Base-by-base conservation (phyloP, 441 rosid species). In the Rhodomyrtus psidioides region DNA sequence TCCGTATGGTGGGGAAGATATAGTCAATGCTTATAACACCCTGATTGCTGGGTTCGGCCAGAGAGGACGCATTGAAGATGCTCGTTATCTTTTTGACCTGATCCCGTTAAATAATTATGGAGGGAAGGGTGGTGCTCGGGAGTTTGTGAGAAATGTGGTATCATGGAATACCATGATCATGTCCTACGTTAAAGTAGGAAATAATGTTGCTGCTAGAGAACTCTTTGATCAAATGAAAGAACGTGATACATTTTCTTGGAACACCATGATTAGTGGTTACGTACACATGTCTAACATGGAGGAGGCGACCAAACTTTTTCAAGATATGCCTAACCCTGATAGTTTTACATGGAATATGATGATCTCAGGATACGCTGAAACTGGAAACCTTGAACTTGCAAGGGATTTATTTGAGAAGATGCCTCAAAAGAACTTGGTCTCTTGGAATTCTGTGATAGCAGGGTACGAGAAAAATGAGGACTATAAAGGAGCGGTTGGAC, bases 151-250 rank as follows among this genome's bases (percentile, higher is more conserved):
- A 86, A 91, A 92, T 88, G 44, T 90, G 10, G 93, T 94, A 30
- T 92, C 97, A 0, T 94, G 97, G 96, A 94, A 94, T 86, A 90
- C 94, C 4, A 94, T 94, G 95, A 92, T 94, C 70, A 94, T 93
- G 93, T 89, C 93, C 34, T 93, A 92, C 62, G 89, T 91, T 83
- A 94, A 91, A 87, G 94, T 91, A 16, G 92, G 93, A 60, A 91
- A 94, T 84, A 86, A 89, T 17, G 74, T 86, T 55, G 90, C 94
- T 85, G 96, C 96, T 0, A 89, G 94, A 86, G 86, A 90, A 86
- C 87, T 94, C 55, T 94, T 93, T 75, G 94, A 90, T 86, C 90
- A 90, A 85, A 94, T 93, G 95, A 85, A 53, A 53, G 91, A 88
- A 55, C 92, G 91, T 13, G 93, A 93, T 90, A 89, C 90, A 34